Base-by-base conservation (phyloP, 2,329 filamentous ascomycete species). In the Pseudocercospora eumusae region DNA sequence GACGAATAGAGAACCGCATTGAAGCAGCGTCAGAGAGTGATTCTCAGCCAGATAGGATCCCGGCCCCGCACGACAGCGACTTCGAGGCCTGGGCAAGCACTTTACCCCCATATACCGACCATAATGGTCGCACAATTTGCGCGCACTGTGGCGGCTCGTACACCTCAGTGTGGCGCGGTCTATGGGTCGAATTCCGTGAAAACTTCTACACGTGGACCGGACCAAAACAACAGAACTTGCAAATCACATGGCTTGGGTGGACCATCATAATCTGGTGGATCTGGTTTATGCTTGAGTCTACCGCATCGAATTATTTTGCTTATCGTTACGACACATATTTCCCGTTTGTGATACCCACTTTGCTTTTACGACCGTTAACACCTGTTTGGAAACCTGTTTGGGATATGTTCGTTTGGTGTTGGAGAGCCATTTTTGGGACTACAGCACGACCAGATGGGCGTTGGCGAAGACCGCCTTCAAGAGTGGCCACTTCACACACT, bases 311-410 rank as follows among this genome's bases (percentile, higher is more conserved):
- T 27, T 85, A 82, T 71, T 84, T 81, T 69, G 81, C 83, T 53
- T 81, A 80, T 47, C 78, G 78, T 20, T 75, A 84, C 64, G 42
- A 57, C 13, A 58, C 85, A 0, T 69, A 75, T 21, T 83, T 80
- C 56, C 84, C 84, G 0, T 84, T 80, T 63, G 83, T 85, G 4
- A 77, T 85, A 4, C 82, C 83, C 2, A 86, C 83, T 2, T 77
- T 86, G 69, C 61, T 85, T 2, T 83, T 78, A 52, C 72, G 79
- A 20, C 75, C 74, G 4, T 69, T 79, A 5, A 62, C 75, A 28
- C 70, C 68, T 31, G 60, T 78, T 56, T 77, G 76, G 74, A 59
- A 64, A 4, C 77, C 77, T 4, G 56, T 75, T 5, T 69, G 68
- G 40, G 55, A 63, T 53, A 10, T 53, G 28, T 23, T 28, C 57